Evolutionary conservation across 768 basidiomycete genomes (phyloP).

Genomic region (Tulasnella sp.): DNA sequence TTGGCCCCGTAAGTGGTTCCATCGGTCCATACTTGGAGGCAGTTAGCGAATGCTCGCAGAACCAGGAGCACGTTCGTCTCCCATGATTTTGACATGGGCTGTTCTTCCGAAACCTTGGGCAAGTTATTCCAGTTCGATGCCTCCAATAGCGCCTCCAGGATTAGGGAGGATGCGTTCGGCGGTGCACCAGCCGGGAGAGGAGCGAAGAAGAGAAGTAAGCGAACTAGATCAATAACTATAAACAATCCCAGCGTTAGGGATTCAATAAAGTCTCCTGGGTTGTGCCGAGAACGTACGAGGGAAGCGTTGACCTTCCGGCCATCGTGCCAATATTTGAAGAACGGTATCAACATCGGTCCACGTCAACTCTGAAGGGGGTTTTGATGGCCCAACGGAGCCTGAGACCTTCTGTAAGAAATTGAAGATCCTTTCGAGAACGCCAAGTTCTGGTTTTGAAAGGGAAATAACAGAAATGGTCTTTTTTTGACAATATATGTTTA

Average conservation of each 20-base stretch:
- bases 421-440: background rate
- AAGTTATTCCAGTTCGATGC: constrained; percentile 55
- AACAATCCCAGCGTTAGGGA: background rate
- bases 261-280: background rate
- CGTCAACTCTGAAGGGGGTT: constrained; percentile 4
- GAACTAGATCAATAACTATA: constrained; percentile 76
- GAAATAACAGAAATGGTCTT: constrained; percentile 5
- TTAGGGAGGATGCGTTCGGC: background rate
- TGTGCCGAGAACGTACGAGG: background rate
- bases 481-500: background rate
- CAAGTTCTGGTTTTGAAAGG: background rate
- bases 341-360: constrained; percentile 4
- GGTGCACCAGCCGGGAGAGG: constrained; percentile 1
- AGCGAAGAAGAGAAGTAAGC: constrained; percentile 46
- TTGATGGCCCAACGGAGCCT: constrained; percentile 21
- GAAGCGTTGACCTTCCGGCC: constrained; percentile 19
- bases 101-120: background rate
- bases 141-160: constrained; percentile 55
- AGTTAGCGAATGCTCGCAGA: constrained; percentile 72
- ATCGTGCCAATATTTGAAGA: constrained; percentile 13
- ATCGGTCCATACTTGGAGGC: constrained; percentile 42
- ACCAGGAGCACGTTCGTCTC: constrained; percentile 82
- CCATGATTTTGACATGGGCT: constrained; percentile 44
- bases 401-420: constrained; percentile 14
- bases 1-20: constrained; percentile 35